These are phyloP conservation scores for Xerocomellus amylosporus DNA, from an alignment of 768 basidiomycete genomes.

Conservation along the genomic window DNA sequence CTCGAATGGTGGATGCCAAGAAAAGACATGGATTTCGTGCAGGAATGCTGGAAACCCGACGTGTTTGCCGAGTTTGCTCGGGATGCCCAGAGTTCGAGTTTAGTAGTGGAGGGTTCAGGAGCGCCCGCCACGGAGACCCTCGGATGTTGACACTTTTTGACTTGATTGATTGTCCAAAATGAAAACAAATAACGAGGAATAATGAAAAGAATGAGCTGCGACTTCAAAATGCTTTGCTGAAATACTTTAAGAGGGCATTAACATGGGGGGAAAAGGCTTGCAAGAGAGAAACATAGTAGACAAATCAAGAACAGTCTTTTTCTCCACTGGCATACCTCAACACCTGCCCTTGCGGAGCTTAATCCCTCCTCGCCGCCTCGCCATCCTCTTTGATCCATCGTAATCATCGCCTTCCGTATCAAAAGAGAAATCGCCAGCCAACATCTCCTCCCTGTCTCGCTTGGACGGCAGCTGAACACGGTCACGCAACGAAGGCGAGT, in stretches of 20 bases:
- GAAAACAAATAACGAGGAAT: conserved; percentile 18
- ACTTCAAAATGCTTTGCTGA: not conserved
- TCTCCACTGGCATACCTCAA: conserved; percentile 7
- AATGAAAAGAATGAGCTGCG: conserved; percentile 16
- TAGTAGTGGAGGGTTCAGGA: not conserved
- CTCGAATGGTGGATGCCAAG: conserved; percentile 85
- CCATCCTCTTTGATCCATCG: conserved; percentile 22
- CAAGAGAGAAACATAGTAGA: not conserved
- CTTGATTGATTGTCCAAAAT: conserved; percentile 5
- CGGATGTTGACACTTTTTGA: not conserved
- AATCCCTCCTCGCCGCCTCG: conserved; percentile 21
- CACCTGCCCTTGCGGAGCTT: conserved; percentile 22
- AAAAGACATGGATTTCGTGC: conserved; percentile 72
- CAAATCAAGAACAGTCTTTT: not conserved
- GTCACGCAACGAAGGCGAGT: conserved; percentile 33
- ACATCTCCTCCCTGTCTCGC: conserved; percentile 31
- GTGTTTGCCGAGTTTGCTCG: conserved; percentile 20
- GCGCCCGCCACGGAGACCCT: not conserved
- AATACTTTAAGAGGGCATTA: not conserved
- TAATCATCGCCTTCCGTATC: conserved; percentile 21
- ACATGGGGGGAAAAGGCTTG: not conserved
- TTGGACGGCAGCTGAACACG: conserved; percentile 39
- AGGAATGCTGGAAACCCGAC: conserved; percentile 54
- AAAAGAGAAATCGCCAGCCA: conserved; percentile 10
- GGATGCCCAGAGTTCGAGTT: not conserved